phyloP scores from a whole-genome alignment of 176 grass and related monocot species.

The Juncus inflexus region DNA sequence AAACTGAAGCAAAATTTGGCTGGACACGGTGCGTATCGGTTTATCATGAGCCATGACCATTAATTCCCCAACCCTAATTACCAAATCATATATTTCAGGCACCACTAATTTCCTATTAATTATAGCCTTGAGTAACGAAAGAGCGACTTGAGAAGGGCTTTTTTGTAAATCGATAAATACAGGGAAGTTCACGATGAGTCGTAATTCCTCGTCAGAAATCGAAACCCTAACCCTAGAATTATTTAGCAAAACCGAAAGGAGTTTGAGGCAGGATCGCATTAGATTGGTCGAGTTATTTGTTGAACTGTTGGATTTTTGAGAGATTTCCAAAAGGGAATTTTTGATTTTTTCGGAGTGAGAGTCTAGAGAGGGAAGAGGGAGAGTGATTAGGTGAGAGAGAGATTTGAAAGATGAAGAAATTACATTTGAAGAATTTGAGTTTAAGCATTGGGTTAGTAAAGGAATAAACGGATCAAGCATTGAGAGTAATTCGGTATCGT shows the following conservation, averaged over 20 bases:
- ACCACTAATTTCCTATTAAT: slow-evolving; percentile 68
- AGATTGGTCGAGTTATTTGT: slow-evolving; percentile 52
- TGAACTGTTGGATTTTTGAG: slow-evolving; percentile 42
- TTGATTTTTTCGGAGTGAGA: slow-evolving; percentile 61
- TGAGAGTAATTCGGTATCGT: slow-evolving; percentile 54
- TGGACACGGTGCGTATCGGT: slow-evolving; percentile 67
- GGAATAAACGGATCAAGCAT: slow-evolving; percentile 89
- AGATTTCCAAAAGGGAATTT: slow-evolving; percentile 79
- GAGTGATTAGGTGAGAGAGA: slow-evolving; percentile 59
- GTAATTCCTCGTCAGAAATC: slow-evolving; percentile 71
- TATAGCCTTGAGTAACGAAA: slow-evolving; percentile 87
- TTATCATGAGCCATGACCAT: slow-evolving; percentile 84
- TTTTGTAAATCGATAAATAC: slow-evolving; percentile 90
- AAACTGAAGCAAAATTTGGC: slow-evolving; percentile 83
- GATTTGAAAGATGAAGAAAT: slow-evolving; percentile 79
- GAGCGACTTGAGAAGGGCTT: slow-evolving; percentile 74
- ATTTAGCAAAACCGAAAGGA: slow-evolving; percentile 70
- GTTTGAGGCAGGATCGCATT: slow-evolving; percentile 72
- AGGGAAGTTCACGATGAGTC: slow-evolving; percentile 61
- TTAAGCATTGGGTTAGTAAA: slow-evolving; percentile 60
- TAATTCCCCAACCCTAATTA: slow-evolving; percentile 69
- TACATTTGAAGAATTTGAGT: slow-evolving; percentile 77
- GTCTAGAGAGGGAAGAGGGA: slow-evolving; percentile 76
- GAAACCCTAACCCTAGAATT: slow-evolving; percentile 73
- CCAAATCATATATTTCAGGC: slow-evolving; percentile 92